Conservation (phyloP, 257 asterid species). For the Agastache rugosa region DNA sequence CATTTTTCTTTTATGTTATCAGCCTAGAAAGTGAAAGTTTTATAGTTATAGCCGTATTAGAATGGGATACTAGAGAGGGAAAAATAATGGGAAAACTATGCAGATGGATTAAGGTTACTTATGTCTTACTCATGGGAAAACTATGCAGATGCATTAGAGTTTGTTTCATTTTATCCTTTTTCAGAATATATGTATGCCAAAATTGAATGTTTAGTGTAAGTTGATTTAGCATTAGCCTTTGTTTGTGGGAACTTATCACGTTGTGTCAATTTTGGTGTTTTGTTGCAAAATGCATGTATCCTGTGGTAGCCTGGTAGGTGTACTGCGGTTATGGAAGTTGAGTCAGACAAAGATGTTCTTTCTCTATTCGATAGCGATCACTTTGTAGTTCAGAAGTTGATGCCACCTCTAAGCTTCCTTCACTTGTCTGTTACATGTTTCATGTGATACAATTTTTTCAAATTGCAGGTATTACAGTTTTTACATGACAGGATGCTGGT, state of each 20-base stretch:
- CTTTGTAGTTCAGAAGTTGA: too few species aligned
- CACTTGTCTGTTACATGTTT: slow-evolving; percentile 17
- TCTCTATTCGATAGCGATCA: too few species aligned
- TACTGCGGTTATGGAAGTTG: background rate
- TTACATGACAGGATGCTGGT: slow-evolving; percentile 64
- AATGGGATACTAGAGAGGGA: too few species aligned
- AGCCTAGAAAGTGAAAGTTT: too few species aligned
- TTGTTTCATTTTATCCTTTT: background rate
- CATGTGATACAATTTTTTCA: too few species aligned
- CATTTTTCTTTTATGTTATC: too few species aligned
- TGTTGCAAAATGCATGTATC: background rate
- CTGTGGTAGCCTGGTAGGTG: too few species aligned
- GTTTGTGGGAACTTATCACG: background rate
- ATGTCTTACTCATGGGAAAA: background rate
- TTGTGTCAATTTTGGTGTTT: too few species aligned
- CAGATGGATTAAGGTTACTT: background rate
- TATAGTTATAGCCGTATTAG: too few species aligned
- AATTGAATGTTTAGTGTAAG: background rate
- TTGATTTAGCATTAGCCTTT: background rate
- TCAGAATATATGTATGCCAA: too few species aligned
- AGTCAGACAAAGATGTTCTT: background rate
- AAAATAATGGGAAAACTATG: background rate
- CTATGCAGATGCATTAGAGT: background rate
- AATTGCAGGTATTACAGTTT: slow-evolving; percentile 65
- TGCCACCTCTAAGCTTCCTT: background rate